These are phyloP conservation scores for Cutaneotrichosporon spelunceum DNA, from an alignment of 1,284 basidiomycete species.

Conservation along the genomic window DNA sequence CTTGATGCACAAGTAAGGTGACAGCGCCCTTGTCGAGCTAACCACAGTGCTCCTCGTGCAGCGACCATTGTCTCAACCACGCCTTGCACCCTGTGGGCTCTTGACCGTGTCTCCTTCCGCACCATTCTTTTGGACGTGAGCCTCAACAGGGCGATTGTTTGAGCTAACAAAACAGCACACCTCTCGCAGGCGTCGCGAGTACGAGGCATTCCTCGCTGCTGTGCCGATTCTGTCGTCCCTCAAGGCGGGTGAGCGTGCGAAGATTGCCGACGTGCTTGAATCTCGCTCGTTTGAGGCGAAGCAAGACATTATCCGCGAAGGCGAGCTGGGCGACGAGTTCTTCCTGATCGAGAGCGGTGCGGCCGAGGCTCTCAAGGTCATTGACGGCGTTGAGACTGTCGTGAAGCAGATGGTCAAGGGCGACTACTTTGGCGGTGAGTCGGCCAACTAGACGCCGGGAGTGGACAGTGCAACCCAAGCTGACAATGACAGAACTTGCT, in stretches of 20 bases:
- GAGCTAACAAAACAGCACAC: constrained; percentile 55
- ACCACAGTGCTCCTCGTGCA: constrained; percentile 71
- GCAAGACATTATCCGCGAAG: constrained; percentile 81
- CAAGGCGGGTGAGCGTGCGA: constrained; percentile 82
- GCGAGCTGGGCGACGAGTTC: constrained; percentile 94
- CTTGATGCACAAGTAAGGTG: constrained; percentile 81
- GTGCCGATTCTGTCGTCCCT: constrained; percentile 84
- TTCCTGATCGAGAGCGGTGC: constrained; percentile 94
- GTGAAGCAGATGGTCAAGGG: constrained; percentile 80
- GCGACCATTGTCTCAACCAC: constrained; percentile 87
- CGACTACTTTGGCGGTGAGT: constrained; percentile 95
- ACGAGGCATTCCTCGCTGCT: constrained; percentile 90
- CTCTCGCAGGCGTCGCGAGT: constrained; percentile 84
- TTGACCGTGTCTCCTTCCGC: constrained; percentile 96
- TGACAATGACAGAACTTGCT: constrained; percentile 64
- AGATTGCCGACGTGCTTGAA: constrained; percentile 92
- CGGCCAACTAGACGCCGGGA: too few species aligned
- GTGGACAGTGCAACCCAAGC: not conserved
- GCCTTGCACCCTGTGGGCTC: constrained; percentile 82
- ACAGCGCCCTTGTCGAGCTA: not conserved
- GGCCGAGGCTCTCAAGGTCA: constrained; percentile 78
- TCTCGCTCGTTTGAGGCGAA: constrained; percentile 78
- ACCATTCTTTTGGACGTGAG: constrained; percentile 83
- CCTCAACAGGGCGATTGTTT: not conserved
- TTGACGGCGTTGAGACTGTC: constrained; percentile 62